These are phyloP conservation scores for Rhizopus arrhizus DNA, from an alignment of 371 early-diverging fungal species.

Conservation along the genomic window DNA sequence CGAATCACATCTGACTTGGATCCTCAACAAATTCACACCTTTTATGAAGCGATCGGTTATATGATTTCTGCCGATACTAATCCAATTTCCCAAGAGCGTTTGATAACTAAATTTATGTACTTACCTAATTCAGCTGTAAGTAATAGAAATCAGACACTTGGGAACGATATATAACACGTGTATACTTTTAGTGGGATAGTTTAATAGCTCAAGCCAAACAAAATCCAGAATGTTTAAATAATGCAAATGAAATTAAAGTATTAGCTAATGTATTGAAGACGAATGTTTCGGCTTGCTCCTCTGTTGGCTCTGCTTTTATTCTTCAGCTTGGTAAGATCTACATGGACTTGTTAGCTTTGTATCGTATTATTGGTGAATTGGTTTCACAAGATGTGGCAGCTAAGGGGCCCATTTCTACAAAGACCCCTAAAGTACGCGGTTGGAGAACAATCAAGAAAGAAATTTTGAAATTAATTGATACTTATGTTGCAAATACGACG, in stretches of 20 bases:
- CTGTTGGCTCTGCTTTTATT: conserved; percentile 86
- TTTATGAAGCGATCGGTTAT: conserved; percentile 95
- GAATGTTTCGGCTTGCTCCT: conserved; percentile 88
- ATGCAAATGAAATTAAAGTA: conserved; percentile 81
- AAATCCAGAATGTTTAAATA: conserved; percentile 74
- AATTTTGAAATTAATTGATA: conserved; percentile 84
- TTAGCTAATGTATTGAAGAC: conserved; percentile 91
- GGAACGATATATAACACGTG: too few relatives aligned
- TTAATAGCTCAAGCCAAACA: conserved; percentile 74
- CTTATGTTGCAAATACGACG: conserved; percentile 81
- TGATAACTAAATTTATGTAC: conserved; percentile 86
- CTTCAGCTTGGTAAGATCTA: conserved; percentile 87
- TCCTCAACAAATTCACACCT: conserved; percentile 92
- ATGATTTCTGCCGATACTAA: conserved; percentile 92
- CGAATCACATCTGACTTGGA: conserved; percentile 85
- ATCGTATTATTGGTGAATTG: conserved; percentile 80
- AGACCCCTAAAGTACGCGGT: conserved; percentile 89
- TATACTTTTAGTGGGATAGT: conserved; percentile 68
- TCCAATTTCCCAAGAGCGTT: conserved; percentile 69
- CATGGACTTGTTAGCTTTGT: conserved; percentile 86
- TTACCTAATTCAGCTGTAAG: conserved; percentile 81
- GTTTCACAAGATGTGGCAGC: conserved; percentile 80
- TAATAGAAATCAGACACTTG: neutral
- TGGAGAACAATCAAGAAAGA: conserved; percentile 95
- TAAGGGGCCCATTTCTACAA: conserved; percentile 76